Percentiles rank a stretch among this genome's conserved stretches.
These are phyloP conservation scores for Histomonas meleagridis DNA, from an alignment of 208 protist genomes.

Conservation along the genomic window DNA sequence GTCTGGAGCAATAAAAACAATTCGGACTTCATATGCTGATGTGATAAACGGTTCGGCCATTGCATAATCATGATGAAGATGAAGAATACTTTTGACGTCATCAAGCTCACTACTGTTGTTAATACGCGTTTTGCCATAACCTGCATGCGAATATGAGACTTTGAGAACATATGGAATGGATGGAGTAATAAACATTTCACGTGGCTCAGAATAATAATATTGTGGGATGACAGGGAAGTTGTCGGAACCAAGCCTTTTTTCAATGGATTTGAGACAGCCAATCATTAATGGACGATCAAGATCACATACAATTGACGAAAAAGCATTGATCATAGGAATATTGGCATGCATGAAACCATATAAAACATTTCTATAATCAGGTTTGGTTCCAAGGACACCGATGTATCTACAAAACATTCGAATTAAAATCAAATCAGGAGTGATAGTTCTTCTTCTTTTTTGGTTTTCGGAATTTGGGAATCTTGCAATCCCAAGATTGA, in stretches of 20 bases:
- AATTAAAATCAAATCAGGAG: neutral
- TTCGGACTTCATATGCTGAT: conserved; percentile 44
- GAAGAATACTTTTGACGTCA: conserved; percentile 41
- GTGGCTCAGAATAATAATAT: neutral
- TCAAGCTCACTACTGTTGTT: conserved; percentile 40
- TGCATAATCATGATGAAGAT: conserved; percentile 43
- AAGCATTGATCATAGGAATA: neutral
- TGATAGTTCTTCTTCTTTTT: neutral
- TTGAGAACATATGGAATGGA: neutral
- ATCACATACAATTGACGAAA: neutral
- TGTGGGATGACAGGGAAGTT: neutral
- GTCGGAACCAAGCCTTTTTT: neutral
- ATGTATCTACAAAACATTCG: neutral
- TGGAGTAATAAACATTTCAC: neutral
- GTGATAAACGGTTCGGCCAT: conserved; percentile 43
- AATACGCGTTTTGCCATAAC: conserved; percentile 42
- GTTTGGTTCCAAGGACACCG: neutral
- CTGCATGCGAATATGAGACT: conserved; percentile 34
- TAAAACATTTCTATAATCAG: neutral
- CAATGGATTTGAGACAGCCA: neutral
- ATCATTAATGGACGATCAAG: neutral
- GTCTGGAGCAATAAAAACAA: conserved; percentile 41
- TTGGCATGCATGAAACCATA: neutral
- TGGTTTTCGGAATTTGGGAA: neutral
- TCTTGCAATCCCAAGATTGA: neutral